Conservation (phyloP, 805 yeast genomes). For the Blastobotrys robertii region DNA sequence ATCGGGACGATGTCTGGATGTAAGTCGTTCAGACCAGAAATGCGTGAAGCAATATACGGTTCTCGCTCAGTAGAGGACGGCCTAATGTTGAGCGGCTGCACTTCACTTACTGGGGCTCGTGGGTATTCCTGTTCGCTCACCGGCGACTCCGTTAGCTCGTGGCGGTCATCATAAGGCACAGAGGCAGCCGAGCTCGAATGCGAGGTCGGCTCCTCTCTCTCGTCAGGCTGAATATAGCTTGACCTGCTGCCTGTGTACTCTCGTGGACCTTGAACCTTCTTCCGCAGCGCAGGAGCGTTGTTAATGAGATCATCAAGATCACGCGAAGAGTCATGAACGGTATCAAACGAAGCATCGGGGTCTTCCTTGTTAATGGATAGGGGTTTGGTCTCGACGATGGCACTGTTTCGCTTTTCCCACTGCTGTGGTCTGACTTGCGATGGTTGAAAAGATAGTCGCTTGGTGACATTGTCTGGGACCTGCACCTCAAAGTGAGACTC, state of each 20-base stretch:
- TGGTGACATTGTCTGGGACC: too few species aligned
- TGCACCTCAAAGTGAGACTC: constrained; percentile 8
- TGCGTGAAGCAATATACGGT: too few species aligned
- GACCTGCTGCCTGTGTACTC: neutral
- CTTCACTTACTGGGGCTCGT: neutral
- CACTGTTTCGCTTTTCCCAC: neutral
- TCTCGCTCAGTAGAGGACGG: too few species aligned
- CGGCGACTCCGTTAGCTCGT: constrained; percentile 3
- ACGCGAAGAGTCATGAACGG: constrained; percentile 1
- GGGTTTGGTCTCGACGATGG: neutral
- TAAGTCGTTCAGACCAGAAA: constrained; percentile 6
- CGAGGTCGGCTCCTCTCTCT: too few species aligned
- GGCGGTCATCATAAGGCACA: too few species aligned
- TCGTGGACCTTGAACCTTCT: neutral
- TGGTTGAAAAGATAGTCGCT: too few species aligned
- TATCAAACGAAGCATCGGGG: neutral
- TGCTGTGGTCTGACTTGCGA: too few species aligned
- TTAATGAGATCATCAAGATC: constrained; percentile 2
- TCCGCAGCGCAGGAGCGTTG: neutral
- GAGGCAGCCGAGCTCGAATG: too few species aligned
- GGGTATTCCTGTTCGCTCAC: constrained; percentile 9
- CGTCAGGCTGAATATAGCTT: too few species aligned
- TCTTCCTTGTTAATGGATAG: neutral
- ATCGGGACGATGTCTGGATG: constrained; percentile 21
- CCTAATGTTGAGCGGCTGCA: too few species aligned